Conservation (phyloP, 2,329 filamentous ascomycete genomes). For the Aspergillus brunneoviolaceus region DNA sequence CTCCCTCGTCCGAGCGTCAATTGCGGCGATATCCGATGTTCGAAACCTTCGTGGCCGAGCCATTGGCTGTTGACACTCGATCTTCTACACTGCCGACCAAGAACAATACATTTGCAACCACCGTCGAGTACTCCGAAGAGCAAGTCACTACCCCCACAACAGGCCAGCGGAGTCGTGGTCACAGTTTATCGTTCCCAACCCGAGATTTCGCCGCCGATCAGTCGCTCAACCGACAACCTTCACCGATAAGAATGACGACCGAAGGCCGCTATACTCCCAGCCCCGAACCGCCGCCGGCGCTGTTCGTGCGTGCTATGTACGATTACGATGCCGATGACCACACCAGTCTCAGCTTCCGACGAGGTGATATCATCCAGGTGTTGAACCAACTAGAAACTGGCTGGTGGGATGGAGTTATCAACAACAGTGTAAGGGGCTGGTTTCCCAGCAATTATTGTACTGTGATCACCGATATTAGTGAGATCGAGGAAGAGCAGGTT, state of each 20-base stretch:
- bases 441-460: constrained; percentile 99
- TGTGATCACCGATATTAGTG: constrained; percentile 73
- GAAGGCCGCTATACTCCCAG: constrained; percentile 33
- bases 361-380: constrained; percentile 97
- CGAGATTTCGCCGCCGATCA: constrained; percentile 21
- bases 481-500: constrained; percentile 65
- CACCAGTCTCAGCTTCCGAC: constrained; percentile 93
- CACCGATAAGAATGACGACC: constrained; percentile 32
- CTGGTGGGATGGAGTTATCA: constrained; percentile 99
- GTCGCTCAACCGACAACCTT: constrained; percentile 27
- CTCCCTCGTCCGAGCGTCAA: constrained; percentile 7
- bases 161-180: constrained; percentile 30
- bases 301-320: constrained; percentile 95
- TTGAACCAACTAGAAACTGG: constrained; percentile 97
- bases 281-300: constrained; percentile 48
- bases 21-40: constrained; percentile 31
- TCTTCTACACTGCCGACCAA: constrained; percentile 37
- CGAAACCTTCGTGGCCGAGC: constrained; percentile 33
- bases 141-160: constrained; percentile 33
- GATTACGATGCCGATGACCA: constrained; percentile 97
- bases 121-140: constrained; percentile 46
- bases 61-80: constrained; percentile 33
- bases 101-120: constrained; percentile 38
- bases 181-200: constrained; percentile 30
- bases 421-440: constrained; percentile 86